phyloP scores from a whole-genome alignment of 768 basidiomycete genomes.

The Termitomyces sp. region DNA sequence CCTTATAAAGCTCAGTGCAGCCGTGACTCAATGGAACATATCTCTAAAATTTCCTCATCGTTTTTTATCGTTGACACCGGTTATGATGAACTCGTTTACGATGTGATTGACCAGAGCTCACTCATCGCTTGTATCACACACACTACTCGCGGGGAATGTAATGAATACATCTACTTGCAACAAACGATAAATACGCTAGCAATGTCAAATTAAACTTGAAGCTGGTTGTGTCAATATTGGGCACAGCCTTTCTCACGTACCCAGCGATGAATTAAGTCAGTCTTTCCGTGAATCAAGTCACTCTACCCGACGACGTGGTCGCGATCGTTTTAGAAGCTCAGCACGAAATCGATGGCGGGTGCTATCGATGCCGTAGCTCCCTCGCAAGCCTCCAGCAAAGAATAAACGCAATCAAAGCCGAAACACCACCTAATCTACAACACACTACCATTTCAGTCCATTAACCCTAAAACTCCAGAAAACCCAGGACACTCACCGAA shows the following conservation, averaged over 20 bases:
- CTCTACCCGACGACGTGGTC: no score
- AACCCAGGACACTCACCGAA: conserved; percentile 51
- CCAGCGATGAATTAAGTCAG: not conserved
- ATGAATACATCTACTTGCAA: not conserved
- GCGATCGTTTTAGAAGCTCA: not conserved
- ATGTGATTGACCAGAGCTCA: no score
- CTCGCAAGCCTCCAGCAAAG: conserved; percentile 54
- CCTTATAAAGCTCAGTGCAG: no score
- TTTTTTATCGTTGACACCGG: no score
- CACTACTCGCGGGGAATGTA: not conserved
- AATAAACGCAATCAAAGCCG: conserved; percentile 52
- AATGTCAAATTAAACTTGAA: not conserved
- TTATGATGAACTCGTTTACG: no score
- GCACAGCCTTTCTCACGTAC: not conserved
- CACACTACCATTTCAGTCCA: not conserved
- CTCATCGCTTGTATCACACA: no score
- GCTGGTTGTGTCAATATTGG: no score
- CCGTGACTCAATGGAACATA: no score
- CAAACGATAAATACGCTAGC: not conserved
- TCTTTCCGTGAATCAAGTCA: no score
- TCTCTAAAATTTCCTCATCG: no score
- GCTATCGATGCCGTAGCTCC: conserved; percentile 42
- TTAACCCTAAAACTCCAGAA: not conserved
- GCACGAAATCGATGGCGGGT: no score
- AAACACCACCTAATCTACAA: conserved; percentile 53